phyloP scores from a whole-genome alignment of 2,329 filamentous ascomycete genomes.

The Tolypocladium guangdongense region DNA sequence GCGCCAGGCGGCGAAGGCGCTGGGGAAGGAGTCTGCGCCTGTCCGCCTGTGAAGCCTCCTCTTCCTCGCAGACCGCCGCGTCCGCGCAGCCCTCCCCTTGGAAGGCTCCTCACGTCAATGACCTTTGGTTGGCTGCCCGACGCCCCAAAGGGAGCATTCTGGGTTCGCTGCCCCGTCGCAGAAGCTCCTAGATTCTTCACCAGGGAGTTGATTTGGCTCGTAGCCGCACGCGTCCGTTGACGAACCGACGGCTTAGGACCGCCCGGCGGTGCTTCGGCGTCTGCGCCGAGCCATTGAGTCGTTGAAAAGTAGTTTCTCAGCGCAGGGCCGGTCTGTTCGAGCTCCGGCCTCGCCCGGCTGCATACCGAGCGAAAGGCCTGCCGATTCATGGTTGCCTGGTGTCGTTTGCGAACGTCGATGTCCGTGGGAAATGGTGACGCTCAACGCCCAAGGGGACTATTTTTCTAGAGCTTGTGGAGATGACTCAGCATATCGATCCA shows the following conservation, averaged over 20 bases:
- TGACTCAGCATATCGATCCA: neutral
- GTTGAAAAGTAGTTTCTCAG: slow-evolving; percentile 26
- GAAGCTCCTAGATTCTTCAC: slow-evolving; percentile 10
- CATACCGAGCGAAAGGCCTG: slow-evolving; percentile 27
- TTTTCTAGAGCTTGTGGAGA: neutral
- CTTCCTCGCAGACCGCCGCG: slow-evolving; percentile 14
- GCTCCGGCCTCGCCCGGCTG: slow-evolving; percentile 22
- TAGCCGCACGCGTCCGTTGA: slow-evolving; percentile 21
- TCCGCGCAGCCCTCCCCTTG: slow-evolving; percentile 16
- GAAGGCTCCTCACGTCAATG: slow-evolving; percentile 28
- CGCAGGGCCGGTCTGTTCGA: slow-evolving; percentile 18
- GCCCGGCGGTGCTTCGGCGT: slow-evolving; percentile 11
- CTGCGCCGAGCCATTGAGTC: slow-evolving; percentile 21
- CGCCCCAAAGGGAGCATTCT: neutral
- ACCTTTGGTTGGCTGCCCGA: slow-evolving; percentile 18
- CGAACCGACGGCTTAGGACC: slow-evolving; percentile 13
- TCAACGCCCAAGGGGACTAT: neutral
- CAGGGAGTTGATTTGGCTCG: slow-evolving; percentile 22
- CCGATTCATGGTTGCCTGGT: slow-evolving; percentile 22
- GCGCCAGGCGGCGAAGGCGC: slow-evolving; percentile 3
- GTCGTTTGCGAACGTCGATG: neutral
- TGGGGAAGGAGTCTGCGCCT: neutral
- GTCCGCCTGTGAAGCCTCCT: slow-evolving; percentile 1
- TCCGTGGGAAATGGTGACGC: neutral
- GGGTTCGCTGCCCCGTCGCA: neutral